Evolutionary conservation across 192 early-diverging fungal genomes (phyloP).

Genomic region (Coemansia sp.): DNA sequence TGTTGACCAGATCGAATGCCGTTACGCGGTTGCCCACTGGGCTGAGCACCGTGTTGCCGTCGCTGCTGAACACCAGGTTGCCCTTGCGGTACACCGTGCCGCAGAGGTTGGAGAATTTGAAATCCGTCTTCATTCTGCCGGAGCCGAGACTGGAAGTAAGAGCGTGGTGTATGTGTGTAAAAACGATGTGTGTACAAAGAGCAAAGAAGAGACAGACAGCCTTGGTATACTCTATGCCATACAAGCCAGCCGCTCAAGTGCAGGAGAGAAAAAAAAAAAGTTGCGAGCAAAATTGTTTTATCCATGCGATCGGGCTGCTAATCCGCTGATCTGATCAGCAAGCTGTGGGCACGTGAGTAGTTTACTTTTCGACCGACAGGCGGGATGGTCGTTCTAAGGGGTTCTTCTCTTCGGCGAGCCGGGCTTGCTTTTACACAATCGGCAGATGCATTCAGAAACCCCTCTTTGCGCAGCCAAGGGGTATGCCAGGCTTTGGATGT

Average conservation of each 20-base stretch:
- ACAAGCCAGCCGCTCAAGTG: not conserved
- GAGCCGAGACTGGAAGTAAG: too few relatives aligned
- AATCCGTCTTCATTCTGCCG: constrained; percentile 54
- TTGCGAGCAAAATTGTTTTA: not conserved
- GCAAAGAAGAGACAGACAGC: constrained; percentile 1
- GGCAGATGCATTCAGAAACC: too few relatives aligned
- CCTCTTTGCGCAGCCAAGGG: too few relatives aligned
- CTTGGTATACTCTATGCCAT: too few relatives aligned
- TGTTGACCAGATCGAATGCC: constrained; percentile 94
- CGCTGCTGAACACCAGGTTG: constrained; percentile 93
- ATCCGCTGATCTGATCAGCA: not conserved
- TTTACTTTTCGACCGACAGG: too few relatives aligned
- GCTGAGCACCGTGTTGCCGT: constrained; percentile 88
- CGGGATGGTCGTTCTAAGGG: too few relatives aligned
- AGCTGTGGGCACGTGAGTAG: not conserved
- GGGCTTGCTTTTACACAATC: too few relatives aligned
- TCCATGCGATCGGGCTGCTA: not conserved
- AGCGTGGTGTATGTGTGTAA: too few relatives aligned
- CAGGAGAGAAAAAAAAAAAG: not conserved
- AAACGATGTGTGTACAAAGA: not conserved
- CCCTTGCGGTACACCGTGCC: constrained; percentile 97
- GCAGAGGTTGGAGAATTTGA: constrained; percentile 93
- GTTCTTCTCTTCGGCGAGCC: too few relatives aligned
- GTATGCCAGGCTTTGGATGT: too few relatives aligned
- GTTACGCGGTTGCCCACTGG: constrained; percentile 97